These are phyloP conservation scores for Cercospora zeae-maydis DNA, from an alignment of 2,329 filamentous ascomycete genomes.

Conservation along the genomic window DNA sequence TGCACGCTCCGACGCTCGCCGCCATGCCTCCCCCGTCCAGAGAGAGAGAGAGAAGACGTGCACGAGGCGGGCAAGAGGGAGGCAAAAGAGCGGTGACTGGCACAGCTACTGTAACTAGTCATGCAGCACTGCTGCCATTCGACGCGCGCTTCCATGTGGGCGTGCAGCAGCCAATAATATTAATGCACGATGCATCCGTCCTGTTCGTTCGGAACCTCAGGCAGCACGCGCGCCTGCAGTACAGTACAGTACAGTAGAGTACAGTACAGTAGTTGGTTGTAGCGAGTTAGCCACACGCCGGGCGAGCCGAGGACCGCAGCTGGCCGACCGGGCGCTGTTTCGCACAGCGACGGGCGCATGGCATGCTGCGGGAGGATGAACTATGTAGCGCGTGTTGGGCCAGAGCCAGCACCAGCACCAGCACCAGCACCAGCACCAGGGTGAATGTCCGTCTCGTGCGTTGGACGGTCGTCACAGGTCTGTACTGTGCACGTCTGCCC, in stretches of 20 bases:
- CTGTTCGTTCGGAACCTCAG: neutral
- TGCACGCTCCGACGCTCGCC: too few species aligned
- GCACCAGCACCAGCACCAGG: too few species aligned
- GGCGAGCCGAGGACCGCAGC: neutral
- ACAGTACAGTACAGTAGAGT: too few species aligned
- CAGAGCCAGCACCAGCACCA: neutral
- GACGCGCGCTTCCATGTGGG: conserved; percentile 15
- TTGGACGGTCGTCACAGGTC: too few species aligned
- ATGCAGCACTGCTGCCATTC: conserved; percentile 11
- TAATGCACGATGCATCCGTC: neutral
- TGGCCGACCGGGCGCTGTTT: neutral
- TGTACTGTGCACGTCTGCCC: too few species aligned
- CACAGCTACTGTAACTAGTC: conserved; percentile 10
- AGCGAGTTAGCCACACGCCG: neutral
- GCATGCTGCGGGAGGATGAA: too few species aligned
- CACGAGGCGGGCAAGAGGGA: neutral
- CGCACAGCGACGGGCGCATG: neutral
- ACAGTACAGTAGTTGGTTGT: neutral
- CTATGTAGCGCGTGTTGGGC: neutral
- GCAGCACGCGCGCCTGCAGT: neutral
- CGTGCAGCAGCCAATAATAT: neutral
- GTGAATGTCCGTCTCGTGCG: too few species aligned
- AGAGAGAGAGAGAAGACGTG: too few species aligned
- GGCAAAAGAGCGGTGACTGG: conserved; percentile 17
- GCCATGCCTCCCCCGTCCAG: too few species aligned